Evolutionary conservation across 768 basidiomycete species (phyloP), one percentile per base, ranked within the genome.

Genomic region (Trametes punicea): DNA sequence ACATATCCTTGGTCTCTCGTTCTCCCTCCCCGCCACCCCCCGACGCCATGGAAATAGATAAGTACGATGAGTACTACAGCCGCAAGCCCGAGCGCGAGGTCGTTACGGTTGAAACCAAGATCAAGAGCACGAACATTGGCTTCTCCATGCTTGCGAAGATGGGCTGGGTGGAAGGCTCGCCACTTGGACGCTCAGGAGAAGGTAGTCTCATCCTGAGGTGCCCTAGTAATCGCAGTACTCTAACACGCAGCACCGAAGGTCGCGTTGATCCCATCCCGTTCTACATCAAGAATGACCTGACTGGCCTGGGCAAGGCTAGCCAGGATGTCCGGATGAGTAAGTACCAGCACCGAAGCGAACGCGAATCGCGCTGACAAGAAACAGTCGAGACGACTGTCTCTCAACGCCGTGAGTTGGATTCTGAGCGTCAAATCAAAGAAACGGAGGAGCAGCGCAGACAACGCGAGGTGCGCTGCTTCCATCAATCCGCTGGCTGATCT

Each of bases 181-280:
- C 87, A 16, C 74, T 93, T 1, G 91, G 91, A 4, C 63, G 88
- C 15, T 87, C 88, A 48, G 83, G 78, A 26, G 87, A 91, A 56
- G 91, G 91, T 91, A 59, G 18, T 73, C 56, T 31, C 20, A 27
- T 20, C n/a, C n/a, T 36, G 51, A 31, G 9, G 13, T 16, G 20
- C 30, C 20, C 33, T 51, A 55, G 18, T 2, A 36, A n/a, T n/a
- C n/a, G n/a, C n/a, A n/a, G n/a, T 34, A 46, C 27, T 42, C 42
- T 42, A 51, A 46, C 26, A 49, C 21, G 15, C 4, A 23, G 50
- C 26, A 56, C 56, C 20, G 57, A 7, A 93, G 91, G 88, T 36
- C 88, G 90, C 52, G 78, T 87, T 49, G 90, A 93, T 42, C 91
- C 91, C 2, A 77, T 93, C 39, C 90, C 91, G 8, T 93, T 93